These are phyloP conservation scores for Microdochium trichocladiopsis DNA, from an alignment of 2,329 filamentous ascomycete genomes.

Conservation along the genomic window DNA sequence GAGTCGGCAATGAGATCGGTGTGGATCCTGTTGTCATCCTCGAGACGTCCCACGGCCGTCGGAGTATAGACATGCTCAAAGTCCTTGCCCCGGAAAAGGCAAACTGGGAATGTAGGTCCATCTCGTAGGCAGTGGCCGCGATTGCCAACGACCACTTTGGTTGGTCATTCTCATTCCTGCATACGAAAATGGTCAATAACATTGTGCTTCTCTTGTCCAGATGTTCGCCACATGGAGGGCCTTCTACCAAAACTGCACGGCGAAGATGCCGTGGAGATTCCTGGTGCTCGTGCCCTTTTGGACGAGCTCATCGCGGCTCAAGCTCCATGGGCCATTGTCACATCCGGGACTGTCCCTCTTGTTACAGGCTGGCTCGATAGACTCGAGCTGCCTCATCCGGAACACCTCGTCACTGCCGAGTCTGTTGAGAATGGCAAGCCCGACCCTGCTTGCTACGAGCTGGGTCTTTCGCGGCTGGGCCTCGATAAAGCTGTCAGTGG, in stretches of 20 bases:
- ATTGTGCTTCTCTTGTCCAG: constrained; percentile 34
- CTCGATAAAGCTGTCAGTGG: constrained; percentile 34
- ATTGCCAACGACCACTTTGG: not conserved
- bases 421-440: constrained; percentile 71
- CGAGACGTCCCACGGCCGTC: constrained; percentile 81
- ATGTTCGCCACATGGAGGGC: constrained; percentile 73
- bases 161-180: too few species aligned
- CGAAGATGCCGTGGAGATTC: constrained; percentile 74
- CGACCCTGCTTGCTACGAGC: constrained; percentile 65
- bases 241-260: constrained; percentile 72
- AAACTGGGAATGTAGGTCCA: constrained; percentile 79
- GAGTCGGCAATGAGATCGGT: constrained; percentile 76
- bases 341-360: constrained; percentile 62
- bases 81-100: constrained; percentile 78
- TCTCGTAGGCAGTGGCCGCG: constrained; percentile 2
- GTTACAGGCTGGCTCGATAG: constrained; percentile 67
- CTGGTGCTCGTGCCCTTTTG: constrained; percentile 69
- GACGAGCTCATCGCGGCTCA: constrained; percentile 52
- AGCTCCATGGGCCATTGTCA: constrained; percentile 82
- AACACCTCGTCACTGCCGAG: constrained; percentile 66
- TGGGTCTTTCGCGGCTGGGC: constrained; percentile 58
- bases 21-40: constrained; percentile 81
- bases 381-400: constrained; percentile 57
- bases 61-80: constrained; percentile 79
- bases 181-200: not conserved